phyloP scores from a whole-genome alignment of 2,329 filamentous ascomycete species.

The Zymoseptoria ardabiliae region DNA sequence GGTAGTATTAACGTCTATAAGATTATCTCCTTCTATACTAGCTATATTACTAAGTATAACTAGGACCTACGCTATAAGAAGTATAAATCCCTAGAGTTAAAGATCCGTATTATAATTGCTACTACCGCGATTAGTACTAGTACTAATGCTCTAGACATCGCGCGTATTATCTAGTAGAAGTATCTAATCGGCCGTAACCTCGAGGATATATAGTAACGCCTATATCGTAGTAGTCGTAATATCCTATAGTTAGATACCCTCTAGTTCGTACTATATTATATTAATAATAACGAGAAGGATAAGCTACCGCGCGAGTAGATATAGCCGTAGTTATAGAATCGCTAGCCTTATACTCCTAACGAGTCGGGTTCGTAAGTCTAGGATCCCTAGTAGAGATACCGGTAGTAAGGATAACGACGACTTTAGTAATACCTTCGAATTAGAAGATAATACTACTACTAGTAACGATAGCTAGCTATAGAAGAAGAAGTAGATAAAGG shows the following conservation, averaged over 20 bases:
- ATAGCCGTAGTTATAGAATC: not conserved
- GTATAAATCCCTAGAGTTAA: not conserved
- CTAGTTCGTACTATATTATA: not conserved
- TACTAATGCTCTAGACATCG: not conserved
- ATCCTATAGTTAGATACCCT: not conserved
- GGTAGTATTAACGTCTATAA: not conserved
- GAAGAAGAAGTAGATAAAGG: too few species aligned
- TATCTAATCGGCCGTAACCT: not conserved
- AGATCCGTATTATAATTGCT: not conserved
- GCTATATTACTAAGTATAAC: not conserved
- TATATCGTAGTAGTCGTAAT: not conserved
- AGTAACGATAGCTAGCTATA: not conserved
- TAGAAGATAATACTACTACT: not conserved
- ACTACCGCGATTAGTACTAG: not conserved
- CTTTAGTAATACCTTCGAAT: not conserved
- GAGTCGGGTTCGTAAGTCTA: not conserved
- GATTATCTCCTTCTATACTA: slow-evolving; percentile 1
- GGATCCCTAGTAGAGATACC: not conserved
- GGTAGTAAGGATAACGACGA: not conserved
- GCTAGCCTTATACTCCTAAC: not conserved
- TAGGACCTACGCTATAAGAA: not conserved
- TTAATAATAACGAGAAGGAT: not conserved
- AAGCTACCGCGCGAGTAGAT: not conserved
- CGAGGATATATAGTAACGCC: not conserved
- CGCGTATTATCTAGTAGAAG: not conserved